A percentile compares a stretch with the other conserved stretches of the same genome.
Evolutionary conservation across 2,329 filamentous ascomycete species (phyloP).

Genomic region (Trichoderma sp.): DNA sequence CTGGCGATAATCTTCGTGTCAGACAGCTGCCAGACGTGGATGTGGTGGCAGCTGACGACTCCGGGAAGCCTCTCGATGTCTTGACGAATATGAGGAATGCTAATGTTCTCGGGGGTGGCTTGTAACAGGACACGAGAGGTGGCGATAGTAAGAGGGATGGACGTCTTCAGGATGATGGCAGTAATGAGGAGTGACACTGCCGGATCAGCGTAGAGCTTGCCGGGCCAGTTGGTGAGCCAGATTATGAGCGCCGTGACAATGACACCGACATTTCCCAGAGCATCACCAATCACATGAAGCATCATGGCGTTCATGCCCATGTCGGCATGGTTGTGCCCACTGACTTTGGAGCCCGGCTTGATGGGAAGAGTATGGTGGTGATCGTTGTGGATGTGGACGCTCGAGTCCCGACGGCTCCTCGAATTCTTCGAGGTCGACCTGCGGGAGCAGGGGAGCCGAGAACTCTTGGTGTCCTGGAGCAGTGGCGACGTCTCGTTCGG

Average conservation of each 20-base stretch:
- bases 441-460: constrained; percentile 37
- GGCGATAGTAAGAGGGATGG: constrained; percentile 76
- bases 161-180: constrained; percentile 71
- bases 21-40: constrained; percentile 97
- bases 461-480: constrained; percentile 46
- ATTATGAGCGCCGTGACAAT: constrained; percentile 84
- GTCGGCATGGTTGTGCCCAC: constrained; percentile 79
- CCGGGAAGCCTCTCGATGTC: constrained; percentile 86
- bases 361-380: constrained; percentile 83
- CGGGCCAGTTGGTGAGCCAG: constrained; percentile 82
- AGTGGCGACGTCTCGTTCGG: constrained; percentile 52
- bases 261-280: constrained; percentile 83
- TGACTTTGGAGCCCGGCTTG: constrained; percentile 60
- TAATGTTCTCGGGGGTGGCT: constrained; percentile 86
- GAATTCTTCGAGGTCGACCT: constrained; percentile 33
- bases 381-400: constrained; percentile 66
- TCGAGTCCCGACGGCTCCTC: constrained; percentile 50
- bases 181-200: constrained; percentile 94
- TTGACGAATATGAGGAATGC: constrained; percentile 85
- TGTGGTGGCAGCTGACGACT: constrained; percentile 87
- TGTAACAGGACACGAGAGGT: constrained; percentile 89
- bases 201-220: constrained; percentile 87
- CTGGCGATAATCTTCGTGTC: constrained; percentile 93
- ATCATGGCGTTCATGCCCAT: constrained; percentile 93
- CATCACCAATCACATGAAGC: constrained; percentile 77